Evolutionary conservation across 441 rosid genomes (phyloP).

Genomic region (Manihot esculenta): DNA sequence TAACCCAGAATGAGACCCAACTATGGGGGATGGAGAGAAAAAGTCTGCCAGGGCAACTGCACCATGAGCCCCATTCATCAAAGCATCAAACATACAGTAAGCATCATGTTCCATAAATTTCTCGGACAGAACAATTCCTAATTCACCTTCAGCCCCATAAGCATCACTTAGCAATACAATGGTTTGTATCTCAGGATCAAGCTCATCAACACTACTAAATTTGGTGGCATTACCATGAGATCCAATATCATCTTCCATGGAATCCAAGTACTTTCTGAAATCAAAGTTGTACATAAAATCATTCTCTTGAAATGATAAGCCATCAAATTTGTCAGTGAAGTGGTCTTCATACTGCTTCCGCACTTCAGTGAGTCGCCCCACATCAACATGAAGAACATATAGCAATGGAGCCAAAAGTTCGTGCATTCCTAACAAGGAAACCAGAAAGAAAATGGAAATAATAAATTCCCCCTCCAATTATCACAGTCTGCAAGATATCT

Average conservation of each 20-base stretch:
- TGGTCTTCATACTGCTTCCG: conserved; percentile 78
- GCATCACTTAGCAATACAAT: conserved; percentile 68
- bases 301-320: conserved; percentile 63
- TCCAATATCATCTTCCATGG: conserved; percentile 55
- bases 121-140: conserved; percentile 90
- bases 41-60: conserved; percentile 82
- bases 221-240: conserved; percentile 49
- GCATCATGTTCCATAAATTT: conserved; percentile 99
- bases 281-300: conserved; percentile 76
- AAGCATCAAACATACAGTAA: conserved; percentile 91
- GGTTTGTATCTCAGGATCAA: conserved; percentile 69
- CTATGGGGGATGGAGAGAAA: conserved; percentile 52
- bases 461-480: neutral
- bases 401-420: conserved; percentile 94
- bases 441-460: conserved; percentile 16
- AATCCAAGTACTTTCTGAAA: conserved; percentile 67
- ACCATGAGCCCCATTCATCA: conserved; percentile 78
- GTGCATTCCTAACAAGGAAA: conserved; percentile 71
- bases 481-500: neutral
- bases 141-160: conserved; percentile 97
- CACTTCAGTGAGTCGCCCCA: conserved; percentile 73
- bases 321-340: conserved; percentile 87
- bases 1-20: conserved; percentile 57
- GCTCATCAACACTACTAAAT: conserved; percentile 56
- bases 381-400: conserved; percentile 89